A percentile compares a stretch with the other conserved stretches of the same genome.
phyloP scores from a whole-genome alignment of 768 basidiomycete species.

The Pleurotus sapidus region DNA sequence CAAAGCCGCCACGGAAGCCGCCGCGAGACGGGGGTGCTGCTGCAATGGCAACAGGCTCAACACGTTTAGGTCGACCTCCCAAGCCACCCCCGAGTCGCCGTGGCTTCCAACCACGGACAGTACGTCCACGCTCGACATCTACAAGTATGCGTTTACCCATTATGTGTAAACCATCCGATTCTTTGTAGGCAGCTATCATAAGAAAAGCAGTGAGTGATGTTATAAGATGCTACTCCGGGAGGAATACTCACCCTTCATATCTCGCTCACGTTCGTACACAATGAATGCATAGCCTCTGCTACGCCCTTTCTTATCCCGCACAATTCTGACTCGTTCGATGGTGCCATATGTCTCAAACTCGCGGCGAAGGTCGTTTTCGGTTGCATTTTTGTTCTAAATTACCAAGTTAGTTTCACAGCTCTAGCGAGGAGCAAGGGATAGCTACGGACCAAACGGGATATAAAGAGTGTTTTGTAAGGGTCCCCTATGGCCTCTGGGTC shows the following conservation, averaged over 20 bases:
- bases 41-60: conserved; percentile 36
- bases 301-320: conserved; percentile 85
- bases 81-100: conserved; percentile 95
- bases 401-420: conserved; percentile 15
- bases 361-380: conserved; percentile 87
- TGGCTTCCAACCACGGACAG: conserved; percentile 98
- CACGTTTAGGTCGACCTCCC: conserved; percentile 94
- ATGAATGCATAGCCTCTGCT: conserved; percentile 94
- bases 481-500: conserved; percentile 91
- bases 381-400: conserved; percentile 82
- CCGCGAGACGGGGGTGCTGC: conserved; percentile 32
- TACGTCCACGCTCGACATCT: conserved; percentile 97
- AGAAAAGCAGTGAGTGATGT: not conserved
- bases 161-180: conserved; percentile 94
- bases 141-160: conserved; percentile 96
- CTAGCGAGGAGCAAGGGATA: not conserved
- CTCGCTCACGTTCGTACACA: conserved; percentile 95
- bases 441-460: conserved; percentile 75
- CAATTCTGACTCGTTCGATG: conserved; percentile 92
- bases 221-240: conserved; percentile 8
- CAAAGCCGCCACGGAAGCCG: conserved; percentile 44
- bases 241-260: conserved; percentile 87
- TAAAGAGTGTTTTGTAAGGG: conserved; percentile 98
- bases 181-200: conserved; percentile 86
- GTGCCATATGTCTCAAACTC: conserved; percentile 96